Evolutionary conservation across 257 asterid genomes (phyloP).

Genomic region (Avicennia marina): DNA sequence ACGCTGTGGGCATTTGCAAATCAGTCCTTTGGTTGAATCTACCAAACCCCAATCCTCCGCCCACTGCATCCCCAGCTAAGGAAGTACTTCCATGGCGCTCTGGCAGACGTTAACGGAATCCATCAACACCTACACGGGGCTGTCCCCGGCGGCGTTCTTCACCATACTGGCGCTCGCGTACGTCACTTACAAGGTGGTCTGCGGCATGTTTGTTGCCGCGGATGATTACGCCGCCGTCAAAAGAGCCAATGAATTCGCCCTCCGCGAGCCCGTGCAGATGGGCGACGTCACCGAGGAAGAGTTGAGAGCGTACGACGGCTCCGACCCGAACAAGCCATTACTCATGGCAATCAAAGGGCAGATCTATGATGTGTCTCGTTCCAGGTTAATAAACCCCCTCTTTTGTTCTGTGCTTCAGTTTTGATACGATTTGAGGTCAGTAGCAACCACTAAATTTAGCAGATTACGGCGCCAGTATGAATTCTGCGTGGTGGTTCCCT

Average conservation of each 20-base stretch:
- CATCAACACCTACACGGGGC: conserved; percentile 58
- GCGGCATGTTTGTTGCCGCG: conserved; percentile 70
- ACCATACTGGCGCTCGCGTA: conserved; percentile 58
- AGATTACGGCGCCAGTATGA: not conserved
- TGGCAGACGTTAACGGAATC: conserved; percentile 47
- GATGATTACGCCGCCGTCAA: conserved; percentile 62
- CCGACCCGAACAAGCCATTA: conserved; percentile 71
- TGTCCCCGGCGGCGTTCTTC: conserved; percentile 79
- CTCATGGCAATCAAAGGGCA: conserved; percentile 91
- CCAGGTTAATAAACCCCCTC: conserved; percentile 40
- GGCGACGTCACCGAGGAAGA: conserved; percentile 78
- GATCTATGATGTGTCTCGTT: conserved; percentile 89
- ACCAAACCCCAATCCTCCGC: not conserved
- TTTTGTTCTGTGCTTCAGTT: too few relatives aligned
- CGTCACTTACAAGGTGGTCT: conserved; percentile 63
- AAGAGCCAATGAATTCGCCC: conserved; percentile 38
- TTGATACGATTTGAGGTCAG: not conserved
- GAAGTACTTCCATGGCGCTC: conserved; percentile 25
- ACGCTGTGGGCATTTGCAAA: too few relatives aligned
- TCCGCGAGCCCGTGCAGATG: conserved; percentile 69
- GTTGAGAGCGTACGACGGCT: conserved; percentile 67
- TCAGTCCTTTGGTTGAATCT: too few relatives aligned
- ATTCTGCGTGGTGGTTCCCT: not conserved
- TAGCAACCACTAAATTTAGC: not conserved
- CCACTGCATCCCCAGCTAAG: too few relatives aligned